These are phyloP conservation scores for Wickerhamomyces sp. DNA, from an alignment of 1,139 yeast genomes.

Conservation along the genomic window DNA sequence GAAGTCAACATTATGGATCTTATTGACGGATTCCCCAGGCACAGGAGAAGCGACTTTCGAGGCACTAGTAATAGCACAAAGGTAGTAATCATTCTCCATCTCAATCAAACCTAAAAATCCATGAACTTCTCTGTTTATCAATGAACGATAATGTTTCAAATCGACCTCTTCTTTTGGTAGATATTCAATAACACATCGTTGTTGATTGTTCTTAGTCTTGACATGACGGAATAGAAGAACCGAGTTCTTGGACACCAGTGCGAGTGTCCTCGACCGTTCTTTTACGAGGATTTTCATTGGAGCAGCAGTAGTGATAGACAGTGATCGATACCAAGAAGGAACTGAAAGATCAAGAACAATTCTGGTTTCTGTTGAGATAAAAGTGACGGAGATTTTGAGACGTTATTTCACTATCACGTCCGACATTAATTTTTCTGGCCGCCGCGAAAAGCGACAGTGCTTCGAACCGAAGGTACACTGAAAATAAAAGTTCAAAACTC, in stretches of 20 bases:
- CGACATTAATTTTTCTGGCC: too few relatives aligned
- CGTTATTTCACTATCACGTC: too few relatives aligned
- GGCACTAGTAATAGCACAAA: conserved; percentile 76
- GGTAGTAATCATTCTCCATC: conserved; percentile 58
- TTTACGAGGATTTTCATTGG: conserved; percentile 47
- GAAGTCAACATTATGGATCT: conserved; percentile 81
- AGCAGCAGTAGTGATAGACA: background rate
- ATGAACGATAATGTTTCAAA: conserved; percentile 37
- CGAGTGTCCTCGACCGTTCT: conserved; percentile 50
- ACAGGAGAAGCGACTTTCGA: conserved; percentile 81
- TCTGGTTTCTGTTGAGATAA: too few relatives aligned
- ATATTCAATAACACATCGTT: conserved; percentile 51
- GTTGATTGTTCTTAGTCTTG: conserved; percentile 19
- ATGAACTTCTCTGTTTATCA: conserved; percentile 53
- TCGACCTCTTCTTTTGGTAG: conserved; percentile 34
- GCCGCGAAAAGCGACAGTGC: too few relatives aligned
- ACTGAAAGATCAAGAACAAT: too few relatives aligned
- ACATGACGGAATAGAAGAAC: conserved; percentile 45
- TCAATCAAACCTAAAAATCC: conserved; percentile 87
- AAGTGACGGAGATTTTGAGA: too few relatives aligned
- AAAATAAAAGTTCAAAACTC: too few relatives aligned
- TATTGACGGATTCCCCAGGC: conserved; percentile 72
- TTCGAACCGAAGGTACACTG: too few relatives aligned
- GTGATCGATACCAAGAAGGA: too few relatives aligned
- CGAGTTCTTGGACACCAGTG: conserved; percentile 45